Conservation (phyloP, 257 asterid species). For the Fraxinus americana region DNA sequence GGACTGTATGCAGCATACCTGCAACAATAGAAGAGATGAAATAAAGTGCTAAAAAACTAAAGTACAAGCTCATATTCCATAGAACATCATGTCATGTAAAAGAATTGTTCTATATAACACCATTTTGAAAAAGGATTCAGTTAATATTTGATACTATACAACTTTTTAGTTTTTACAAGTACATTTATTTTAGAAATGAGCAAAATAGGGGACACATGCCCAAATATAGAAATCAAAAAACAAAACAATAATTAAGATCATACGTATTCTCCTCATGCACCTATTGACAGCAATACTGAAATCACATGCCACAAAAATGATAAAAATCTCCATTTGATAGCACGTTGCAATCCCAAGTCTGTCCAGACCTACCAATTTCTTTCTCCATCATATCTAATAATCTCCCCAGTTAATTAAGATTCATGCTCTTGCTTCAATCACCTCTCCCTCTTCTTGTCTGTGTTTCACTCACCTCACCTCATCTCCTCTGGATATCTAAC, state of each 20-base stretch:
- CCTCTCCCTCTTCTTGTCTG: background rate
- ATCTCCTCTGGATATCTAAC: background rate
- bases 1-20: constrained; percentile 85
- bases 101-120: background rate
- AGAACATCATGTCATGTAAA: background rate
- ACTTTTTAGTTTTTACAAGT: too few relatives aligned
- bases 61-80: background rate
- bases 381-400: background rate
- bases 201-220: too few relatives aligned
- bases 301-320: background rate
- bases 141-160: too few relatives aligned
- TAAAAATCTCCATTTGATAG: background rate
- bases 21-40: constrained; percentile 33
- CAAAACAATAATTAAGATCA: too few relatives aligned
- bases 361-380: background rate
- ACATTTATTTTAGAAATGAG: too few relatives aligned
- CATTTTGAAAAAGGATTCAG: too few relatives aligned
- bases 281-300: background rate
- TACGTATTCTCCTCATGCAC: too few relatives aligned
- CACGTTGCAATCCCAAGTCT: background rate
- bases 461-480: background rate
- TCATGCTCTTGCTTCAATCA: background rate
- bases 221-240: too few relatives aligned
- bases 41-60: background rate
- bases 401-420: background rate